Evolutionary conservation across 495 filamentous ascomycete genomes (phyloP).

Genomic region (Daldinia loculata): DNA sequence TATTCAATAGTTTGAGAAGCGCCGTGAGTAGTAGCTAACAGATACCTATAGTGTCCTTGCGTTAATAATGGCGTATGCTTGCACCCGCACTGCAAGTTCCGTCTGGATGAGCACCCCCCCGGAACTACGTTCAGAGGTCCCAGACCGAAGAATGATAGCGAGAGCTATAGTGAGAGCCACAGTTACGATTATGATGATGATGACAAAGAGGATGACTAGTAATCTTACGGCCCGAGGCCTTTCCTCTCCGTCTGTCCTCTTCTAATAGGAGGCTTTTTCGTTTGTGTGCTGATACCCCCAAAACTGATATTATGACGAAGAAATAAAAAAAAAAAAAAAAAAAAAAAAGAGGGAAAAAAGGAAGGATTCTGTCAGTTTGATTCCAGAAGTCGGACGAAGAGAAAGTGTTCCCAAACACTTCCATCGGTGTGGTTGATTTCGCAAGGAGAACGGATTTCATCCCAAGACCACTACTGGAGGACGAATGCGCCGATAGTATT

Average conservation of each 20-base stretch:
- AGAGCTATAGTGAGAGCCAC: background rate
- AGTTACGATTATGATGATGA: background rate
- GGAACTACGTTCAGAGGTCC: constrained; percentile 55
- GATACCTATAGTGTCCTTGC: constrained; percentile 49
- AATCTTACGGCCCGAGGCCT: background rate
- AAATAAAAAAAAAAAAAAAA: background rate
- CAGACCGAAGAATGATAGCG: constrained; percentile 4
- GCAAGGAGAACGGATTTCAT: background rate
- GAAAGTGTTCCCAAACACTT: background rate
- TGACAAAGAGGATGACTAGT: background rate
- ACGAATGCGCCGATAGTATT: background rate
- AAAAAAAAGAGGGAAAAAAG: background rate
- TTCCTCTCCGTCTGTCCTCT: background rate
- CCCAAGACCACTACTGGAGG: background rate
- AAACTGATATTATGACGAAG: background rate
- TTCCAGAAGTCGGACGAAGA: background rate
- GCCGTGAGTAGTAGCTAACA: constrained; percentile 1
- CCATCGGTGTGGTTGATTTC: background rate
- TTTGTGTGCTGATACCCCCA: background rate
- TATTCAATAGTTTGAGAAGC: background rate
- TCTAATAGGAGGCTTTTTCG: background rate
- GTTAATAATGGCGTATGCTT: constrained; percentile 53
- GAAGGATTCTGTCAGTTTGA: background rate
- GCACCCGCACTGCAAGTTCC: constrained; percentile 58
- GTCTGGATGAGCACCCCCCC: constrained; percentile 57